Percentiles rank a stretch among this genome's conserved stretches.
These are phyloP conservation scores for Nicotiana undulata DNA, from an alignment of 257 asterid genomes.

Conservation along the genomic window DNA sequence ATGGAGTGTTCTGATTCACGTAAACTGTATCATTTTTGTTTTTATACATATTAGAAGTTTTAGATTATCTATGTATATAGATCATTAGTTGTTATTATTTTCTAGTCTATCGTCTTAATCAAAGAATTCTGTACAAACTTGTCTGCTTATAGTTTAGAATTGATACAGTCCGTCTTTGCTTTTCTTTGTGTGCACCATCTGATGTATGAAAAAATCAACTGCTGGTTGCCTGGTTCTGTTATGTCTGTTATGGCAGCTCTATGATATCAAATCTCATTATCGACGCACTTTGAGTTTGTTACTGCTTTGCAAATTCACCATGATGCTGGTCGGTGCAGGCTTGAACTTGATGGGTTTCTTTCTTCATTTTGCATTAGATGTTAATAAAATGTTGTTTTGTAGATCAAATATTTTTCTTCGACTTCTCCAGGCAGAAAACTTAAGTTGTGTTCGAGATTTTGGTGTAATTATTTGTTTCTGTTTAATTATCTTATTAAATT, in stretches of 20 bases:
- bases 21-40: background rate
- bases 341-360: background rate
- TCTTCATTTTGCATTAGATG: background rate
- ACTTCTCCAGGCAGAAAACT: background rate
- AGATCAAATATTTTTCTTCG: background rate
- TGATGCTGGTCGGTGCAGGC: background rate
- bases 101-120: background rate
- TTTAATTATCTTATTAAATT: background rate
- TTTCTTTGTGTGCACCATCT: background rate
- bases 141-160: background rate
- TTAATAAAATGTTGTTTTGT: background rate
- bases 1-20: background rate
- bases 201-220: background rate
- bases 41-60: background rate
- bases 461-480: background rate
- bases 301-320: background rate
- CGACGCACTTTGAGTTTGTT: background rate
- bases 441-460: background rate
- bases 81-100: background rate
- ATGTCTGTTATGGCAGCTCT: background rate
- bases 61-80: background rate
- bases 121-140: background rate
- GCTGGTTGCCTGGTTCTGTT: background rate
- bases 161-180: background rate
- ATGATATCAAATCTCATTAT: background rate